Percentiles rank a stretch among this genome's conserved stretches.
phyloP scores from a whole-genome alignment of 768 basidiomycete species.

The Lactarius trivialis region DNA sequence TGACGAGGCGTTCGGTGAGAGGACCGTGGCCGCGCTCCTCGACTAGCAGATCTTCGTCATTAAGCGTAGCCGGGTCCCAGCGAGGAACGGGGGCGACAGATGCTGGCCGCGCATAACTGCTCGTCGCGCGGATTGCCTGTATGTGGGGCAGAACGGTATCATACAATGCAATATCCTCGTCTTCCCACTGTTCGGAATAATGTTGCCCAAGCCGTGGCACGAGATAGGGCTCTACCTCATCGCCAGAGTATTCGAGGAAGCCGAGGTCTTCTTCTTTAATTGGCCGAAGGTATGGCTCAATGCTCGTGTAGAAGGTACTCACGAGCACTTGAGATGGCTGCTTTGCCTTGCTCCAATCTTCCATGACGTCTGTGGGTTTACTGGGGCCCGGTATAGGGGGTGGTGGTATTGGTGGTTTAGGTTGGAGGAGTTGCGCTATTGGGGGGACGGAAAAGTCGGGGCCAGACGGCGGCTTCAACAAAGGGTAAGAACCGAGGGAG shows the following conservation, averaged over 20 bases:
- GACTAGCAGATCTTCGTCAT: conserved; percentile 57
- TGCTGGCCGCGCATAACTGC: conserved; percentile 28
- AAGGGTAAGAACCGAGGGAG: conserved; percentile 2
- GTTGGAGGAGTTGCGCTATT: conserved; percentile 43
- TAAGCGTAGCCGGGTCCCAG: conserved; percentile 79
- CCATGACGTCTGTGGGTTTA: conserved; percentile 72
- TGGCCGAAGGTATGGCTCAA: conserved; percentile 85
- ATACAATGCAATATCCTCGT: conserved; percentile 64
- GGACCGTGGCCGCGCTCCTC: conserved; percentile 85
- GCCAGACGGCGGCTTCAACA: conserved; percentile 31
- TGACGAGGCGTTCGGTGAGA: conserved; percentile 78
- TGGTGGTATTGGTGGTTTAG: conserved; percentile 56
- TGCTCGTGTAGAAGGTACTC: conserved; percentile 77
- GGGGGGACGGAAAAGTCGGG: conserved; percentile 61
- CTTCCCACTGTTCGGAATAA: conserved; percentile 90
- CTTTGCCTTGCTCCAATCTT: conserved; percentile 86
- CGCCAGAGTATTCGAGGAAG: conserved; percentile 84
- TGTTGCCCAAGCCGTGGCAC: conserved; percentile 84
- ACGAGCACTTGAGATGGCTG: conserved; percentile 63
- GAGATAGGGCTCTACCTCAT: conserved; percentile 81
- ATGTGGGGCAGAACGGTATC: conserved; percentile 38
- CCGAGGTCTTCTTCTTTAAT: conserved; percentile 95
- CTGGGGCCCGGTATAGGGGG: conserved; percentile 75
- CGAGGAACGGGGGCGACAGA: conserved; percentile 53
- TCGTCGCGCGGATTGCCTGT: conserved; percentile 33